These are phyloP conservation scores for Linum usitatissimum DNA, from an alignment of 345 rosid genomes.

Conservation along the genomic window DNA sequence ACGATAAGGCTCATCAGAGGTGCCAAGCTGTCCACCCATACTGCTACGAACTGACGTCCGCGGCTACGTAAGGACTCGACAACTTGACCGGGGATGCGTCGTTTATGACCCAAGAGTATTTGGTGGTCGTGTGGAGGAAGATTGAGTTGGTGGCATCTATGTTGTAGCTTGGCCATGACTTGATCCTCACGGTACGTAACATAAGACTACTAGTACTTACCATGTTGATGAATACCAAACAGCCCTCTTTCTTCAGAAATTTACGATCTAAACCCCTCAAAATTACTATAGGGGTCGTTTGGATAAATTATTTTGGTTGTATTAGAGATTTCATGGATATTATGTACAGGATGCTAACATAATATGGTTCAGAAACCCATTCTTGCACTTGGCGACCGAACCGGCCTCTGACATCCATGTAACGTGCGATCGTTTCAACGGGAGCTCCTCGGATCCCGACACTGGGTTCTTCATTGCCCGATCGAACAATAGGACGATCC, in stretches of 20 bases:
- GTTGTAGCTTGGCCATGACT: slow-evolving; percentile 30
- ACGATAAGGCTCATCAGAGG: slow-evolving; percentile 24
- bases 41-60: slow-evolving; percentile 25
- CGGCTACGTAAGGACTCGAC: too few species aligned
- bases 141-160: slow-evolving; percentile 18
- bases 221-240: too few species aligned
- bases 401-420: not conserved
- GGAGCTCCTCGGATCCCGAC: not conserved
- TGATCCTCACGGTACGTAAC: slow-evolving; percentile 33
- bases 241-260: too few species aligned
- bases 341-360: slow-evolving; percentile 35
- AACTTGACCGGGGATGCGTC: slow-evolving; percentile 3
- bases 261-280: too few species aligned
- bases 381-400: slow-evolving; percentile 6
- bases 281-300: too few species aligned
- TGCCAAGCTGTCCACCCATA: slow-evolving; percentile 29
- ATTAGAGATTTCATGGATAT: too few species aligned
- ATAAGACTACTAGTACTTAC: too few species aligned
- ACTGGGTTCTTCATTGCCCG: not conserved
- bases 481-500: slow-evolving; percentile 38
- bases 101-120: slow-evolving; percentile 8
- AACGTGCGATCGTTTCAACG: not conserved
- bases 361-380: slow-evolving; percentile 54
- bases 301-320: too few species aligned
- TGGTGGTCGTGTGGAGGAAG: slow-evolving; percentile 12